Base-by-base conservation (phyloP, 2,329 filamentous ascomycete genomes). In the Penicillium capsulatum region DNA sequence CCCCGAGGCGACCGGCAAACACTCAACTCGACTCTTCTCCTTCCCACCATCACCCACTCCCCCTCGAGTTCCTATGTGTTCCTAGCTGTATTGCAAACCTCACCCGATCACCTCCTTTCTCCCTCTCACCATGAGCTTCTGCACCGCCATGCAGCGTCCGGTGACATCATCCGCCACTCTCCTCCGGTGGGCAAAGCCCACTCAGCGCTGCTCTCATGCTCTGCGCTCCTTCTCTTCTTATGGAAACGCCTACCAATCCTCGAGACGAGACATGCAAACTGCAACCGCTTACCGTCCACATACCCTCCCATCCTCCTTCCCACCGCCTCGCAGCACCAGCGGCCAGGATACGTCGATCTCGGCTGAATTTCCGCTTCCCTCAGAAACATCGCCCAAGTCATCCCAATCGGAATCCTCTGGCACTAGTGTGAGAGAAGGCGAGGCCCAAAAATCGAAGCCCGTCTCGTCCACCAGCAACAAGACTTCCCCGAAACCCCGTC, bases 391-490 rank as follows among this genome's bases (percentile, higher is more conserved):
- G 22, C 70, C 66, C 48, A 55, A 62, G 29, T 46, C 61, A 9
- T 55, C 59, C 31, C 62, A 66, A 42, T 53, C 53, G 50, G 62
- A 55, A 44, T 48, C 55, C 4, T 57, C 61, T 2, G 67, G 63
- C n/a, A 55, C 73, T 17, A 73, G 73, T 43, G 51, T 81, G 15
- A 67, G 73, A 17, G 84, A 89, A 61, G 63, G 66, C 31, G 81
- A 86, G 59, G 79, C 81, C 2, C 84, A 89, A 60, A 83, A 80
- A 59, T 69, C 79, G 22, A 80, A 79, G 56, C 68, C 77, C 8
- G 61, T 58, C 13, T 51, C 68, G 13, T 52, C 67, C 17, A 40
- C 66, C 20, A 42, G 68, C 22, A 42, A 67, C 3, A 68, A 72
- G 36, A 55, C 67, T 30, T 49, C 70, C 9, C 60, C 73, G 13